These are phyloP conservation scores for Thalia dealbata DNA, from an alignment of 176 grass and related monocot genomes.

Conservation along the genomic window DNA sequence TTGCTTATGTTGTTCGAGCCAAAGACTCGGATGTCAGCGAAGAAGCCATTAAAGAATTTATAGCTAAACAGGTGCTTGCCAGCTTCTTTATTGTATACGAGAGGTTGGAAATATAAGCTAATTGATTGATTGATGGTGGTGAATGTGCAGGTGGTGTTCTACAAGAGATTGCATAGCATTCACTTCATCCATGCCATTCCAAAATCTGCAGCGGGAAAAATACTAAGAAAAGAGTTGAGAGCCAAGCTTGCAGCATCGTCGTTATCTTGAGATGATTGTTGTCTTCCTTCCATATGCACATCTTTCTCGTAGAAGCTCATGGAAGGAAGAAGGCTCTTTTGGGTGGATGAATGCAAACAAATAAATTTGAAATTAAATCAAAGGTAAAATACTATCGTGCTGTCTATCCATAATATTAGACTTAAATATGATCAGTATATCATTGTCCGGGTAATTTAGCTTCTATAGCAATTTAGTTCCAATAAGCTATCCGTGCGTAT, in stretches of 20 bases:
- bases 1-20: constrained; percentile 67
- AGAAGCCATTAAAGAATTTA: constrained; percentile 71
- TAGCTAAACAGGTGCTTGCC: constrained; percentile 64
- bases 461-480: neutral
- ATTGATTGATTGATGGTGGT: neutral
- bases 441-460: neutral
- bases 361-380: too few species aligned
- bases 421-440: neutral
- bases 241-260: constrained; percentile 33
- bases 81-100: neutral
- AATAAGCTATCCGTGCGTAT: neutral
- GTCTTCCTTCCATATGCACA: too few species aligned
- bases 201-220: constrained; percentile 78
- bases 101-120: neutral
- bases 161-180: constrained; percentile 84
- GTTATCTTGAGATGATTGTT: neutral
- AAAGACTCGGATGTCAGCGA: constrained; percentile 46
- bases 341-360: too few species aligned
- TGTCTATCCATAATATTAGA: too few species aligned
- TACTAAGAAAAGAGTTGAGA: constrained; percentile 77
- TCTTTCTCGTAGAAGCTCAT: too few species aligned
- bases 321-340: too few species aligned
- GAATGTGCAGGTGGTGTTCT: constrained; percentile 64
- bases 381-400: too few species aligned
- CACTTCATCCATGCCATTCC: constrained; percentile 75